phyloP scores from a whole-genome alignment of 768 basidiomycete genomes.

The Suillus cothurnatus region DNA sequence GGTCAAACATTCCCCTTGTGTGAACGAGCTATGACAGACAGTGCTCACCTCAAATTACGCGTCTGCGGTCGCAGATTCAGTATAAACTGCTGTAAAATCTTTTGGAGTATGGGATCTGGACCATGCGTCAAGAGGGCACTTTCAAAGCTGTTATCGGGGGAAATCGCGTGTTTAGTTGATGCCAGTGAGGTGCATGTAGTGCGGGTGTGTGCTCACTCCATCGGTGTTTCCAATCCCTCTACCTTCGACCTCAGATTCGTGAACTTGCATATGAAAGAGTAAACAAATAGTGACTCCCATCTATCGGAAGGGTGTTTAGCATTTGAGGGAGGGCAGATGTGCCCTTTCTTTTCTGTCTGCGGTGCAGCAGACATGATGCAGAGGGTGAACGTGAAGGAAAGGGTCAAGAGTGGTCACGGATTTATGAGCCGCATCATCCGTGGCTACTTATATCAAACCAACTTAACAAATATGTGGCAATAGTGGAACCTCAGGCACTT shows the following conservation, averaged over 20 bases:
- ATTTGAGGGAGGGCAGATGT: conserved; percentile 55
- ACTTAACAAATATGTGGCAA: conserved; percentile 38
- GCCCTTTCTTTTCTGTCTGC: conserved; percentile 49
- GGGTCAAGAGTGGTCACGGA: conserved; percentile 37
- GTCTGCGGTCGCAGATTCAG: conserved; percentile 83
- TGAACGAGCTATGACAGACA: conserved; percentile 32
- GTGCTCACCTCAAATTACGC: conserved; percentile 84
- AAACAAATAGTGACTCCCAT: conserved; percentile 88
- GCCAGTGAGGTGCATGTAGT: conserved; percentile 19
- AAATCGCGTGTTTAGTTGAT: conserved; percentile 37
- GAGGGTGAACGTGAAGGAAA: conserved; percentile 35
- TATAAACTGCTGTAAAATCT: conserved; percentile 75
- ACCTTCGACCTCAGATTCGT: conserved; percentile 73
- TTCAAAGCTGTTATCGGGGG: conserved; percentile 61
- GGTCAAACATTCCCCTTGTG: conserved; percentile 32
- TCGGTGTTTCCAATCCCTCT: conserved; percentile 76
- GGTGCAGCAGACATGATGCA: conserved; percentile 40
- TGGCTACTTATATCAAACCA: conserved; percentile 41
- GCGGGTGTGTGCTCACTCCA: conserved; percentile 66
- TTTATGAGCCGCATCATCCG: conserved; percentile 35
- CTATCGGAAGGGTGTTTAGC: conserved; percentile 77
- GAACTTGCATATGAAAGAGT: conserved; percentile 84
- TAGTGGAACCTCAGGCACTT: conserved; percentile 27
- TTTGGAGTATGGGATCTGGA: conserved; percentile 71
- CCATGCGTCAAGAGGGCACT: conserved; percentile 73